Percentiles rank a stretch among this genome's conserved stretches.
phyloP scores from a whole-genome alignment of 2,329 filamentous ascomycete genomes.

The Teratosphaeria gauchensis region DNA sequence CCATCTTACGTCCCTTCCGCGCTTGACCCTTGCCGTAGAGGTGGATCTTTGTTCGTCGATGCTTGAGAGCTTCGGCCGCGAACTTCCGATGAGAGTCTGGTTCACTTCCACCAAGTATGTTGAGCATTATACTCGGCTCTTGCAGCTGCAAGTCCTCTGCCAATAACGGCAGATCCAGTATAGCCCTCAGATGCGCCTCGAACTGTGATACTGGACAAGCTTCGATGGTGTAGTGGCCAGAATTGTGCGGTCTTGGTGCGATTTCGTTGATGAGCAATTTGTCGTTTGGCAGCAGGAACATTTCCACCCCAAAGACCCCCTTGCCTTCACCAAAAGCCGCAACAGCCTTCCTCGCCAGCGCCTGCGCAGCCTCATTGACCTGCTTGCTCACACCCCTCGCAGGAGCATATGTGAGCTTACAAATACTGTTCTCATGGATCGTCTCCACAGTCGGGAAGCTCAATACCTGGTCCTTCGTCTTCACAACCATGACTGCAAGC shows the following conservation, averaged over 20 bases:
- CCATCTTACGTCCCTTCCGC: conserved; percentile 85
- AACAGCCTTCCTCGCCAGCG: conserved; percentile 70
- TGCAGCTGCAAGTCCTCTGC: conserved; percentile 45
- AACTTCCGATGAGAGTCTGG: conserved; percentile 54
- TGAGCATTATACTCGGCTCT: conserved; percentile 64
- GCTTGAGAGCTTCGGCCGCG: conserved; percentile 45
- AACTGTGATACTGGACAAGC: conserved; percentile 84
- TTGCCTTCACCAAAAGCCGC: conserved; percentile 66
- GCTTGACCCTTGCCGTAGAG: conserved; percentile 83
- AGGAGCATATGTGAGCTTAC: conserved; percentile 82
- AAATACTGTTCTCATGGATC: conserved; percentile 89
- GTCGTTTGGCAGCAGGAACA: conserved; percentile 73
- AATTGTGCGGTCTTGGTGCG: conserved; percentile 77
- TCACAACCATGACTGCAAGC: conserved; percentile 87
- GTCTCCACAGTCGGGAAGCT: conserved; percentile 90
- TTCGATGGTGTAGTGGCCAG: conserved; percentile 92
- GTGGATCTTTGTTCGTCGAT: conserved; percentile 57
- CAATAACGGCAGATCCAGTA: conserved; percentile 57
- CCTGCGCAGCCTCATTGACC: conserved; percentile 57
- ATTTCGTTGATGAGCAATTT: conserved; percentile 76
- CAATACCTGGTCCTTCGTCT: conserved; percentile 64
- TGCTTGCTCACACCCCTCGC: conserved; percentile 58
- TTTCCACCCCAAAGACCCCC: conserved; percentile 91
- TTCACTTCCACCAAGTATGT: conserved; percentile 63
- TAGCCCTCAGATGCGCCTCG: conserved; percentile 77